Base-by-base conservation (phyloP, 2,329 filamentous ascomycete genomes). In the Fusarium oligoseptatum region DNA sequence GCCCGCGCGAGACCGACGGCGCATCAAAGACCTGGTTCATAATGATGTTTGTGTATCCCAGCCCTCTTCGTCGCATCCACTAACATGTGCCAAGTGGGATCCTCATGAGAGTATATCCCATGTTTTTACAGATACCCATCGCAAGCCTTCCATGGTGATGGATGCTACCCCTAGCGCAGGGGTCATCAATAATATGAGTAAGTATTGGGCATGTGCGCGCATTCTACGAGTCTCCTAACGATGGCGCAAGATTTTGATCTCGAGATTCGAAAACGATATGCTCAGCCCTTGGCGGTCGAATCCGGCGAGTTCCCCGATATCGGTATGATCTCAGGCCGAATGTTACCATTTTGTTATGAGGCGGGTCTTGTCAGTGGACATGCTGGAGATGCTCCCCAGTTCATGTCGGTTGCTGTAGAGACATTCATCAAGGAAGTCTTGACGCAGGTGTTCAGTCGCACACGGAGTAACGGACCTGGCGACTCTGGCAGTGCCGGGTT, bases 161-260 rank as follows among this genome's bases (percentile, higher is more conserved):
- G 90, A 94, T 66, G 88, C 91, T 10, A 91, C 92, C 29, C 88
- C 92, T 32, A 92, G 91, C 79, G 92, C 92, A n/a, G 92, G 91
- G 32, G 93, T 93, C 22, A 88, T 96, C 55, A 95, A 94, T 76
- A 95, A 91, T 76, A 92, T 96, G 87, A 97, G 93, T 95, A 87
- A 81, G 92, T 84, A 36, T 27, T 36, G 17, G 27, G 12, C 20
- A 20, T 11, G 17, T 27, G 12, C 9, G 20, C 36, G 20, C 43
- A 37, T 29, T 43, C 12, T 43, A 22, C 32, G 6, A 27, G 15
- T 20, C 14, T 20, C 45, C 76, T 83, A 64, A 81, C 74, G 24
- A 24, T 10, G 20, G n/a, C 60, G 50, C 50, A 70, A 92, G 90
- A 92, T 76, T 89, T 90, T 82, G 91, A 93, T 71, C 81, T 92